phyloP scores from a whole-genome alignment of 345 rosid genomes.

The Acer campestre region DNA sequence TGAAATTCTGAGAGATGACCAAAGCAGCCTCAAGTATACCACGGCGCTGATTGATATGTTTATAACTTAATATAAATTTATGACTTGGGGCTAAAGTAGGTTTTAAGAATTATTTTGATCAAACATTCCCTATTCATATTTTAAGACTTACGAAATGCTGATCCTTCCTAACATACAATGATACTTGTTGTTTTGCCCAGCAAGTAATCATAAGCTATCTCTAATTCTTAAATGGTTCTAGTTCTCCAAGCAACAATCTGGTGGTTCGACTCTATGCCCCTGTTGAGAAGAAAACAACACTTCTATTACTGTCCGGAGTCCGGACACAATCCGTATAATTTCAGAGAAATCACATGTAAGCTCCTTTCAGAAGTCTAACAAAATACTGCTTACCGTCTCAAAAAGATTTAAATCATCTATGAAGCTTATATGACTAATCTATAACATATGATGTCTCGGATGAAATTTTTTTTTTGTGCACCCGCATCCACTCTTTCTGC shows the following conservation, averaged over 20 bases:
- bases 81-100: neutral
- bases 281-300: neutral
- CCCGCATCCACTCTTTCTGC: neutral
- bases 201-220: neutral
- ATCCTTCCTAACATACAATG: too few species aligned
- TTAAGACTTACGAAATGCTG: too few species aligned
- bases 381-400: neutral
- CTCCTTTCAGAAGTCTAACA: neutral
- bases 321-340: neutral
- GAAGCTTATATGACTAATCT: neutral
- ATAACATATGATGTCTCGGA: neutral
- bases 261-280: neutral
- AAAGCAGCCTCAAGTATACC: too few species aligned
- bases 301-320: neutral
- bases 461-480: neutral
- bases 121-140: neutral
- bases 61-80: neutral
- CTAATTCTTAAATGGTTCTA: conserved; percentile 5
- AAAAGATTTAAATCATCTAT: neutral
- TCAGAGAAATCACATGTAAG: neutral
- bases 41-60: too few species aligned
- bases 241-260: neutral
- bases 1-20: neutral
- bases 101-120: neutral
- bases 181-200: too few species aligned